Percentiles rank a stretch among this genome's conserved stretches.
These are phyloP conservation scores for Phytopythium vexans DNA, from an alignment of 352 stramenopile species.

Conservation along the genomic window DNA sequence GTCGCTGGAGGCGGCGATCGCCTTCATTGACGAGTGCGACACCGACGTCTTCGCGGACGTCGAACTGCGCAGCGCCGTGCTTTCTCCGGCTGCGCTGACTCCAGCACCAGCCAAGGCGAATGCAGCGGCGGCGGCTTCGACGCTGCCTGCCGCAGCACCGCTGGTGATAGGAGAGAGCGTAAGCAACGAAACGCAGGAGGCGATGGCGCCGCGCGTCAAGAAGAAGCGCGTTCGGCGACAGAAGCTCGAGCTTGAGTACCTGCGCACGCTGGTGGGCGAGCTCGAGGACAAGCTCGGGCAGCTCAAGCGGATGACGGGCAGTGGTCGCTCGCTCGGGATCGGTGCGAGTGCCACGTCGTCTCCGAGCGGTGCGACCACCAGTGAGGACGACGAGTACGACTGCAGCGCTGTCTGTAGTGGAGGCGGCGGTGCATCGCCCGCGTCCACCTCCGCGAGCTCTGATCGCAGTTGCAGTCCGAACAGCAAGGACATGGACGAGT, in stretches of 20 bases:
- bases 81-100: neutral
- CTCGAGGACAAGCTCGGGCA: constrained; percentile 19
- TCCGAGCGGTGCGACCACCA: neutral
- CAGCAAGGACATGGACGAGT: neutral
- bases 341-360: neutral
- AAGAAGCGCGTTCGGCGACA: constrained; percentile 32
- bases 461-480: neutral
- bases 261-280: constrained; percentile 25
- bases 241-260: constrained; percentile 30
- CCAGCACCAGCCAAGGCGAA: no score
- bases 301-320: constrained; percentile 12
- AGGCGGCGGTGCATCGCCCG: neutral
- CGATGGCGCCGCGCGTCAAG: constrained; percentile 7
- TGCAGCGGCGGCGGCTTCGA: no score
- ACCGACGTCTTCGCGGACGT: neutral
- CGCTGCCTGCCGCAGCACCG: no score
- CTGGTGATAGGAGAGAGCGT: no score
- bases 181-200: no score
- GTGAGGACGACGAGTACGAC: constrained; percentile 5
- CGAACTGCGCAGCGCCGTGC: neutral
- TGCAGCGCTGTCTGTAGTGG: neutral
- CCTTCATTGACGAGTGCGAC: constrained; percentile 23
- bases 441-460: constrained; percentile 1
- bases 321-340: neutral
- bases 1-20: constrained; percentile 19